These are phyloP conservation scores for Leishmania aethiopica DNA, from an alignment of 208 protist species.

Conservation along the genomic window DNA sequence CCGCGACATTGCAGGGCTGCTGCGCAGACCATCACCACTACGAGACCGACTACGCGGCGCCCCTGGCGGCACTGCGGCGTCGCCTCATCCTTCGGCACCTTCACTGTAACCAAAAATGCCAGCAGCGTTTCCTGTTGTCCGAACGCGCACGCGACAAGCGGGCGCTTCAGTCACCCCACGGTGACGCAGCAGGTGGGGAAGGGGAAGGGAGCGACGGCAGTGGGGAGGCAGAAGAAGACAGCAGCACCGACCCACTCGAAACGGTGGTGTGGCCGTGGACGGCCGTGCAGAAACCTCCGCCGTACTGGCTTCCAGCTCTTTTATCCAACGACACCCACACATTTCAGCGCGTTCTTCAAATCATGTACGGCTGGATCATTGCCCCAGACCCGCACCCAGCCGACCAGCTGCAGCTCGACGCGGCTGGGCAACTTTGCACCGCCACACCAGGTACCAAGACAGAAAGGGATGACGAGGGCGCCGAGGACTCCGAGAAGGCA, in stretches of 20 bases:
- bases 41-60: slow-evolving; percentile 30
- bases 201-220: slow-evolving; percentile 27
- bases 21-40: slow-evolving; percentile 22
- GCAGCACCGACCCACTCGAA: slow-evolving; percentile 10
- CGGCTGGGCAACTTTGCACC: slow-evolving; percentile 12
- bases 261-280: slow-evolving; percentile 23
- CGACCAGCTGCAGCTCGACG: slow-evolving; percentile 23
- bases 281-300: slow-evolving; percentile 22
- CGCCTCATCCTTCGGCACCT: slow-evolving; percentile 39
- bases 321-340: slow-evolving; percentile 66
- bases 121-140: slow-evolving; percentile 19
- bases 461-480: slow-evolving; percentile 23
- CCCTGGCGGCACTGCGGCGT: slow-evolving; percentile 17
- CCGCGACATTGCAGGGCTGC: slow-evolving; percentile 17
- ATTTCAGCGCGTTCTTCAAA: slow-evolving; percentile 48
- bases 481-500: slow-evolving; percentile 24
- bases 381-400: slow-evolving; percentile 37
- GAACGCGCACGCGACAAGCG: slow-evolving; percentile 13
- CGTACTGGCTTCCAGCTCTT: slow-evolving; percentile 70
- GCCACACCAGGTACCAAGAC: slow-evolving; percentile 2
- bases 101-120: slow-evolving; percentile 16
- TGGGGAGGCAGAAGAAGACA: slow-evolving; percentile 27
- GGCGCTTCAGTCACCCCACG: not conserved
- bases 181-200: not conserved
- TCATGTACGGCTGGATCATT: slow-evolving; percentile 79